Evolutionary conservation across 2,329 filamentous ascomycete species (phyloP).

Genomic region (Raffaelea deltoideospora): DNA sequence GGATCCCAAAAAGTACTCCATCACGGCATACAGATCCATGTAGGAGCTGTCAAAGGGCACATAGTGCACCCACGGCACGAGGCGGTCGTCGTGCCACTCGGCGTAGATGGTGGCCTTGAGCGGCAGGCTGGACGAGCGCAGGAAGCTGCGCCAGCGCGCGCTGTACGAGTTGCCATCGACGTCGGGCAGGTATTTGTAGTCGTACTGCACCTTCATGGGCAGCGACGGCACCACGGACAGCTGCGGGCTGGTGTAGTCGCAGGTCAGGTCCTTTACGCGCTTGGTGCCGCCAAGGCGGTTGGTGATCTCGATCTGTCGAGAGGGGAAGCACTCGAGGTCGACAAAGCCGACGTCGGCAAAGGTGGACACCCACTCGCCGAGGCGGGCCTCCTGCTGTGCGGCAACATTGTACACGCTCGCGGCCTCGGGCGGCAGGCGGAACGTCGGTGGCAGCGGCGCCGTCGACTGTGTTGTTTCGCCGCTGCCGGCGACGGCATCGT

Average conservation of each 20-base stretch:
- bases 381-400: slow-evolving; percentile 12
- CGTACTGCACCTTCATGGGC: slow-evolving; percentile 32
- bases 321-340: slow-evolving; percentile 20
- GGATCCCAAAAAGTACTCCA: slow-evolving; percentile 46
- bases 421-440: slow-evolving; percentile 25
- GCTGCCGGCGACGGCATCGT: no score
- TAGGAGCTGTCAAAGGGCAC: slow-evolving; percentile 55
- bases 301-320: slow-evolving; percentile 6
- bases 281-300: background rate
- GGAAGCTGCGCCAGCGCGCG: slow-evolving; percentile 44
- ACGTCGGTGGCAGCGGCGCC: slow-evolving; percentile 25
- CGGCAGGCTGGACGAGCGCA: slow-evolving; percentile 48
- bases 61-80: slow-evolving; percentile 58
- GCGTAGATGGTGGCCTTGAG: slow-evolving; percentile 58
- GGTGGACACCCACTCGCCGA: slow-evolving; percentile 26
- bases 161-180: slow-evolving; percentile 53
- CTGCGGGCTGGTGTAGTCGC: slow-evolving; percentile 22
- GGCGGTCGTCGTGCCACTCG: slow-evolving; percentile 59
- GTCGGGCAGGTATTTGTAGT: slow-evolving; percentile 50
- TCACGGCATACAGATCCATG: slow-evolving; percentile 46
- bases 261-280: slow-evolving; percentile 13
- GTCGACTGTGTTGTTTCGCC: no score
- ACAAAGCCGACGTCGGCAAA: slow-evolving; percentile 30
- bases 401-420: slow-evolving; percentile 24
- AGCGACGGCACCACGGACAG: slow-evolving; percentile 18